Evolutionary conservation across 352 stramenopile genomes (phyloP).

Genomic region (Pythium folliculosum): DNA sequence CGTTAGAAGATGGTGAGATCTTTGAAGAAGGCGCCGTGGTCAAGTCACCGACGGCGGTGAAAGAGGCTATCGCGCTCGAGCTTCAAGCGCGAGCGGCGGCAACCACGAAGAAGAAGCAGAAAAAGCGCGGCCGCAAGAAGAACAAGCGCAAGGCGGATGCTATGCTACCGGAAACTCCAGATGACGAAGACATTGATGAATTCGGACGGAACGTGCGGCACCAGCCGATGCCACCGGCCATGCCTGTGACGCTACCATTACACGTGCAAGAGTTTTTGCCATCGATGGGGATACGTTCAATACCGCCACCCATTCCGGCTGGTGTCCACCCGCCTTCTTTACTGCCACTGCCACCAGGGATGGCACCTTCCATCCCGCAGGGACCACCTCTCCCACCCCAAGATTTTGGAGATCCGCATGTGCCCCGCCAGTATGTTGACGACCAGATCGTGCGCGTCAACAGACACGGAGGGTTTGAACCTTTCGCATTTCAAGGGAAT

Average conservation of each 20-base stretch:
- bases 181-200: slow-evolving; percentile 5
- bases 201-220: slow-evolving; percentile 19
- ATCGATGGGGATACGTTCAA: neutral
- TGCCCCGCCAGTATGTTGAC: slow-evolving; percentile 34
- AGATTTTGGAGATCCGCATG: slow-evolving; percentile 12
- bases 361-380: slow-evolving; percentile 8
- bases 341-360: slow-evolving; percentile 16
- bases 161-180: slow-evolving; percentile 34
- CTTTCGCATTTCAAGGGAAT: slow-evolving; percentile 31
- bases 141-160: slow-evolving; percentile 67
- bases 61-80: slow-evolving; percentile 41
- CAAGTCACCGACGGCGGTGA: slow-evolving; percentile 42
- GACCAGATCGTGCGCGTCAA: slow-evolving; percentile 78
- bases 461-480: slow-evolving; percentile 59
- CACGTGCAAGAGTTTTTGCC: neutral
- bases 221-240: neutral
- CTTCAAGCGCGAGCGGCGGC: slow-evolving; percentile 16
- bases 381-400: neutral
- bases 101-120: slow-evolving; percentile 53
- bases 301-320: neutral
- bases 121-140: slow-evolving; percentile 81
- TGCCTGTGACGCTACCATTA: neutral
- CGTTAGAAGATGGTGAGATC: slow-evolving; percentile 76
- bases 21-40: slow-evolving; percentile 55
- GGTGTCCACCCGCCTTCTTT: neutral